Percentiles rank a stretch among this genome's conserved stretches.
phyloP scores from a whole-genome alignment of 441 rosid genomes.

The Syzygium malaccense region DNA sequence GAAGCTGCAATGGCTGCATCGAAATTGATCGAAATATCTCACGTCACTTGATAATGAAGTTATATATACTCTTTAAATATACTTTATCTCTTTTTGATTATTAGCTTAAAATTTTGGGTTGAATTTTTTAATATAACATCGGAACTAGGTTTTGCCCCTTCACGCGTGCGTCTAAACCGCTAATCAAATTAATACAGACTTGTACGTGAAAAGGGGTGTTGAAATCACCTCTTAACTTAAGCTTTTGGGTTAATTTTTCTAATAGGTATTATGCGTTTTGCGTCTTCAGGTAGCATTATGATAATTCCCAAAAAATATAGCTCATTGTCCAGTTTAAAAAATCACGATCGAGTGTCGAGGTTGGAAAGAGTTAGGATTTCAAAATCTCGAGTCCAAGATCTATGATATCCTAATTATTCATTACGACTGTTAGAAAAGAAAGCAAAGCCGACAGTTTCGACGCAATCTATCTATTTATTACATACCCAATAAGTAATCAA shows the following conservation, averaged over 20 bases:
- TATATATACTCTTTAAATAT: neutral
- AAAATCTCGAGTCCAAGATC: neutral
- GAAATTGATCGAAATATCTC: neutral
- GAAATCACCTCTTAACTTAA: neutral
- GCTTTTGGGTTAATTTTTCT: neutral
- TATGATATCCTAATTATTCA: neutral
- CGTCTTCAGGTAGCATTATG: neutral
- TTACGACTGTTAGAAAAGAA: neutral
- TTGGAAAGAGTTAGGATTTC: neutral
- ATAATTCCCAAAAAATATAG: neutral
- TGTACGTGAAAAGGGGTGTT: neutral
- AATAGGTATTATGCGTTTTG: neutral
- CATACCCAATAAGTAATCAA: neutral
- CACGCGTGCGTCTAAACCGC: fast-evolving
- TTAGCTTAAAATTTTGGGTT: no score
- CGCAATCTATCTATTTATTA: neutral
- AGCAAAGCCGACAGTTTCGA: fast-evolving
- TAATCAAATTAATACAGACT: neutral
- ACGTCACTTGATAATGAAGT: neutral
- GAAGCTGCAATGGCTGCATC: neutral
- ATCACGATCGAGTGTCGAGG: neutral
- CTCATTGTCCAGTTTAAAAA: neutral
- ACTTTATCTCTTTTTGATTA: neutral
- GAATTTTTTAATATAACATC: no score
- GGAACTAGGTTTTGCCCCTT: fast-evolving